Evolutionary conservation across 2,329 filamentous ascomycete species (phyloP), one percentile per base, ranked within the genome.

Genomic region (Sclerotinia trifoliorum): DNA sequence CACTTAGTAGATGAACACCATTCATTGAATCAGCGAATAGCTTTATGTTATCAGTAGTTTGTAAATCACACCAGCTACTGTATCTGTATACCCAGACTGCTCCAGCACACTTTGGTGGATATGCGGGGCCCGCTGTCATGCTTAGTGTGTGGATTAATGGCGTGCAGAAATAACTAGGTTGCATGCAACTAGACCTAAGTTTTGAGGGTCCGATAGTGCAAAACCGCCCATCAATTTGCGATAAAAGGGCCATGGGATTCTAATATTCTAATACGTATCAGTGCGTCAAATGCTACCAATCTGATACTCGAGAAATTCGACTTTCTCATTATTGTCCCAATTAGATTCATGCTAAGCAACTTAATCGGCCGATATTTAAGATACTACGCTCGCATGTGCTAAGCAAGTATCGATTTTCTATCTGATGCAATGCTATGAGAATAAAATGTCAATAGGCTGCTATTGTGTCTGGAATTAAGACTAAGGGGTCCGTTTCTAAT

Each of bases 401-500:
- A 35, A 57, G 55, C n/a, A 57, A 26, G 6, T 21, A 26, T 57
- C 17, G 35, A 57, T 21, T 57, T 57, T 17, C 52, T n/a, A 21
- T 55, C 35, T 35, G 29, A 39, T n/a, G 35, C 35, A 35, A 35
- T 57, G 35, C 21, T 2, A n/a, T 24, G 54, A 10, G 29, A 13
- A 8, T 57, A 42, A 26, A 42, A 5, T 26, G 55, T 58, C 32
- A 19, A 21, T 58, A n/a, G 8, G n/a, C 35, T 57, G 8, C 48
- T n/a, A 13, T 61, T 19, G 13, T 49, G 44, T 13, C 44, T n/a
- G 44, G 17, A 49, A 24, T 35, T 49, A 35, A 17, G 8, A 62
- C 58, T 49, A 35, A 19, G 58, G 32, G 29, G 35, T 57, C 32
- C 17, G 58, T 61, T 49, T 35, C 58, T 62, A 15, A 39, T 57